Evolutionary conservation across 169 alveolate genomes (phyloP), one percentile per base, ranked within the genome.

Genomic region (Plasmodium berghei): DNA sequence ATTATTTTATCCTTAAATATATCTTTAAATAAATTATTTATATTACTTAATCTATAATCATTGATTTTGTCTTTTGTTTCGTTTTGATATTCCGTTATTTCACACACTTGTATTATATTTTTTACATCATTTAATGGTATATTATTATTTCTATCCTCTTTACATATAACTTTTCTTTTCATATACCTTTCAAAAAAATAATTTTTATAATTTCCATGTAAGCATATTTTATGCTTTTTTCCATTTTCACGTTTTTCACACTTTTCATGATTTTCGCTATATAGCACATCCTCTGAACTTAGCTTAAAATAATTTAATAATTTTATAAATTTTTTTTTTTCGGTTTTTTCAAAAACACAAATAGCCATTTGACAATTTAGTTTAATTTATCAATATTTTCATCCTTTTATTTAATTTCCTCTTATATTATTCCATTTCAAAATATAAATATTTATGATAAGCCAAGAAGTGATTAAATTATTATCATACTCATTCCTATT

Each of bases 41-140:
- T 62, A 45, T 80, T 28, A 14, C 56, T 55, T 40, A 80, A 55
- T 80, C 90, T 64, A n/a, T 67, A 28, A 67, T 80, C 90, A 55
- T 52, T 58, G 4, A 5, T 61, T n/a, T 28, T 42, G 6, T 72
- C 87, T 12, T 24, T 34, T 46, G 18, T 48, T 10, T 56, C 22
- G 24, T 28, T 26, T 28, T 26, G 28, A 26, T 45, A 12, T 72
- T 56, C 71, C 1, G 28, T 56, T 52, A 16, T 22, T 72, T 72
- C 48, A 46, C 20, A n/a, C 40, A 9, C 20, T 24, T 72, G 56
- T 22, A 16, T 52, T 16, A 24, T 28, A 12, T n/a, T 46, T n/a
- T 46, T 16, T 24, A 14, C 9, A 48, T 59, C 48, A 58, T 24
- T 59, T 3, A 1, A n/a, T 2, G 2, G 5, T 9, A 6, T 28